phyloP scores from a whole-genome alignment of 108 stramenopile species.

The Nannochloropsis salina region DNA sequence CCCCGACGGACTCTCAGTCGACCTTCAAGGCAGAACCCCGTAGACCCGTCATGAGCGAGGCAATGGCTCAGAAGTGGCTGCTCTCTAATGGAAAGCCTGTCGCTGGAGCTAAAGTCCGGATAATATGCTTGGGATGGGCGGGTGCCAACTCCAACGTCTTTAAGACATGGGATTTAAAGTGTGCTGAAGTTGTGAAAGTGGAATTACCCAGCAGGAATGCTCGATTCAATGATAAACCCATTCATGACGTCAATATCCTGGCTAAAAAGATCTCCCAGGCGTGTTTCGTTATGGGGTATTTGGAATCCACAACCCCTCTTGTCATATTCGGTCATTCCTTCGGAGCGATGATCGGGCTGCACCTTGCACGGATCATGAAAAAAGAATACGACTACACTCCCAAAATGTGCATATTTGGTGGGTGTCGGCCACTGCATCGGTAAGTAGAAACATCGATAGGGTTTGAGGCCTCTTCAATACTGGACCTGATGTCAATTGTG shows the following conservation, averaged over 20 bases:
- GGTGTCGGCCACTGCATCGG: slow-evolving; percentile 19
- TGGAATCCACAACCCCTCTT: neutral
- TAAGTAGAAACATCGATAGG: neutral
- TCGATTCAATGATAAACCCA: neutral
- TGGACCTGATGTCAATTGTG: no score
- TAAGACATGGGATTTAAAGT: slow-evolving; percentile 14
- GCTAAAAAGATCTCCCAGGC: slow-evolving; percentile 1
- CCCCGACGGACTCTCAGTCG: neutral
- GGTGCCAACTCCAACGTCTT: neutral
- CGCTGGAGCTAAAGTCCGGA: neutral
- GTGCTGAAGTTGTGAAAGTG: neutral
- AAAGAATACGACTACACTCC: neutral
- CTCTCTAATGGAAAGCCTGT: neutral
- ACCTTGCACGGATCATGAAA: neutral
- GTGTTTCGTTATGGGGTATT: slow-evolving; percentile 1
- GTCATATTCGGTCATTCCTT: neutral
- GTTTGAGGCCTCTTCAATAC: no score
- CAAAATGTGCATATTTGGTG: neutral
- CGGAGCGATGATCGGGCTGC: neutral
- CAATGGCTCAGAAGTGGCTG: neutral
- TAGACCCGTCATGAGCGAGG: neutral
- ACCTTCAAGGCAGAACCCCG: neutral
- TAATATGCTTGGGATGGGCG: slow-evolving; percentile 13
- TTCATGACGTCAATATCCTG: slow-evolving; percentile 1
- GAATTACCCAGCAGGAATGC: neutral